Base-by-base conservation (phyloP, 1,284 basidiomycete species). In the Microbotryomycetes sp. region DNA sequence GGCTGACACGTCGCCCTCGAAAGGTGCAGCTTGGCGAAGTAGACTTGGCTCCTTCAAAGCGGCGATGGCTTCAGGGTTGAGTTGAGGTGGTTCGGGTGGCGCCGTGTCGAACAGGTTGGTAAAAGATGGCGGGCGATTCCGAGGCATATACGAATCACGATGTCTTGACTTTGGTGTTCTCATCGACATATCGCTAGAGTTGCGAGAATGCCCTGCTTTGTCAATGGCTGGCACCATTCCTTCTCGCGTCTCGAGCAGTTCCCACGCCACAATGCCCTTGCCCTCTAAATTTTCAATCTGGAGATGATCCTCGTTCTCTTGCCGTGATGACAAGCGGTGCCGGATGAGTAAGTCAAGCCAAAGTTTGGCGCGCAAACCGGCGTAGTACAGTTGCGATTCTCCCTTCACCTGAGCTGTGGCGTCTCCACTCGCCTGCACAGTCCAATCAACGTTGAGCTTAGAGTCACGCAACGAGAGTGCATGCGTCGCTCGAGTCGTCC, bases 61-160 rank as follows among this genome's bases (percentile, higher is more conserved):
- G 19, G 56, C 59, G 7, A 42, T 30, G 19, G 42, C 19, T 4
- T 22, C 53, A 22, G 53, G 25, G 19, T 56, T 54, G 49, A 64
- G 42, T 5, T 52, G 56, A 19, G 54, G 65, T 2, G 58, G 54
- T 1, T 56, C 42, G 4, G 66, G 66, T 5, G 58, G 56, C 3
- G 60, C 55, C 3, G 58, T 65, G 53, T 67, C 63, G 58, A 67
- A 67, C 3, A 67, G 53, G 1, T 58, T 58, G 12, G 55, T 60
- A 50, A 58, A 65, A 30, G 50, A 49, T 0, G 60, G 66, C 2
- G 63, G 55, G 3, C 63, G 49, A 1, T 45, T 23, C 7, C 50
- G 50, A 6, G 28, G 3, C 6, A 54, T 9, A 22, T 54, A 23
- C 15, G 31, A 22, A 2, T 31, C 19, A 12, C 36, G 36, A n/a